These are phyloP conservation scores for Paecilomyces dactylethromorphus DNA, from an alignment of 2,329 filamentous ascomycete genomes.

Conservation along the genomic window DNA sequence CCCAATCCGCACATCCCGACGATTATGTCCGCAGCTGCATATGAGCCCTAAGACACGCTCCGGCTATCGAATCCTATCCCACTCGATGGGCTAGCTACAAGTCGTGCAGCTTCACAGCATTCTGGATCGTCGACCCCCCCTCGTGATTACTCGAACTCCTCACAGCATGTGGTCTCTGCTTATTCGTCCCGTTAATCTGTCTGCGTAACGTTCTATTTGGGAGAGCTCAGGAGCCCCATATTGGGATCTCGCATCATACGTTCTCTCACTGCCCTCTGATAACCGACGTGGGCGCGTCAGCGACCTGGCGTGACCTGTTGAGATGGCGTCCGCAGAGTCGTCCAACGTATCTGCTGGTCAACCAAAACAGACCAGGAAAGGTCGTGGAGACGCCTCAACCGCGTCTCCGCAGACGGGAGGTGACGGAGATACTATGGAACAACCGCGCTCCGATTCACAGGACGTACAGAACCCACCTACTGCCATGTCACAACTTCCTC, in stretches of 20 bases:
- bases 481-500: constrained; percentile 26
- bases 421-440: constrained; percentile 23
- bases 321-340: constrained; percentile 13
- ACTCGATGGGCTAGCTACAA: neutral
- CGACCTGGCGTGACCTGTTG: constrained; percentile 6
- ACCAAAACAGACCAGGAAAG: constrained; percentile 18
- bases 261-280: constrained; percentile 10
- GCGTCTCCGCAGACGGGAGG: constrained; percentile 19
- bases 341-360: constrained; percentile 16
- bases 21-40: neutral
- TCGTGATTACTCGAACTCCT: neutral
- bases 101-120: constrained; percentile 4
- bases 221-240: constrained; percentile 13
- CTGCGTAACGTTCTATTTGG: constrained; percentile 29
- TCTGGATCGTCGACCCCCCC: constrained; percentile 16
- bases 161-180: constrained; percentile 9
- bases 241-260: constrained; percentile 13
- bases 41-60: neutral
- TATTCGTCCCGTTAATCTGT: constrained; percentile 8
- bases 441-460: constrained; percentile 17
- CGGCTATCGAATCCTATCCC: neutral
- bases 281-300: constrained; percentile 8
- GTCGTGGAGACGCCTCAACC: constrained; percentile 18
- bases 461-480: constrained; percentile 16
- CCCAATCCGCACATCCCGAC: neutral